A percentile compares a stretch with the other conserved stretches of the same genome.
phyloP scores from a whole-genome alignment of 2,329 filamentous ascomycete species.

The Escovopsis weberi region DNA sequence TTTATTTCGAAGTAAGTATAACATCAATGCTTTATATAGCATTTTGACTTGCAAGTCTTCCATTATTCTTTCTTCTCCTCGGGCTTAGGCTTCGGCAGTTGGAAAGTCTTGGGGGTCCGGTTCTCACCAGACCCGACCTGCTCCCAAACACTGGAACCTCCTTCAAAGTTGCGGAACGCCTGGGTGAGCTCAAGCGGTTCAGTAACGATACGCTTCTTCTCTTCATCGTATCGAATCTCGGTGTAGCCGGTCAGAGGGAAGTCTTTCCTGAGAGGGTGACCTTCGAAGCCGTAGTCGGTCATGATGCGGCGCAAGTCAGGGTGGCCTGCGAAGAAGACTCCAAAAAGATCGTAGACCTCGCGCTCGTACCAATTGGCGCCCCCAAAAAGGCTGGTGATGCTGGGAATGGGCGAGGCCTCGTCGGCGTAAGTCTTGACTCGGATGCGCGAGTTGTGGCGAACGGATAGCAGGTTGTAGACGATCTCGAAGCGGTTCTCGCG shows the following conservation, averaged over 20 bases:
- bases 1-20: too few species aligned
- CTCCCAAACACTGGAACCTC: conserved; percentile 60
- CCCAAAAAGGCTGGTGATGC: conserved; percentile 72
- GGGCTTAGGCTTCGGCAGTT: conserved; percentile 87
- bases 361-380: conserved; percentile 98
- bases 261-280: conserved; percentile 92
- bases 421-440: conserved; percentile 98
- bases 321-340: conserved; percentile 91
- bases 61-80: conserved; percentile 64
- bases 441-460: conserved; percentile 92
- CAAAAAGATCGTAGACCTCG: conserved; percentile 94
- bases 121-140: conserved; percentile 55
- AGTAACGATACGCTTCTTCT: conserved; percentile 98
- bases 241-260: conserved; percentile 98
- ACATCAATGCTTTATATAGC: too few species aligned
- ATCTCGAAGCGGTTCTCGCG: conserved; percentile 93
- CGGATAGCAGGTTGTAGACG: conserved; percentile 91
- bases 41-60: too few species aligned
- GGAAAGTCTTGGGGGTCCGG: conserved; percentile 75
- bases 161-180: conserved; percentile 97
- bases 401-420: conserved; percentile 85
- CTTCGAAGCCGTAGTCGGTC: conserved; percentile 99
- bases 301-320: conserved; percentile 94
- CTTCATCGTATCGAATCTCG: conserved; percentile 94
- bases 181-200: conserved; percentile 96